A percentile compares a stretch with the other conserved stretches of the same genome.
Evolutionary conservation across 164 flowering plant species (phyloP).

Genomic region (Cinnamomum micranthum): DNA sequence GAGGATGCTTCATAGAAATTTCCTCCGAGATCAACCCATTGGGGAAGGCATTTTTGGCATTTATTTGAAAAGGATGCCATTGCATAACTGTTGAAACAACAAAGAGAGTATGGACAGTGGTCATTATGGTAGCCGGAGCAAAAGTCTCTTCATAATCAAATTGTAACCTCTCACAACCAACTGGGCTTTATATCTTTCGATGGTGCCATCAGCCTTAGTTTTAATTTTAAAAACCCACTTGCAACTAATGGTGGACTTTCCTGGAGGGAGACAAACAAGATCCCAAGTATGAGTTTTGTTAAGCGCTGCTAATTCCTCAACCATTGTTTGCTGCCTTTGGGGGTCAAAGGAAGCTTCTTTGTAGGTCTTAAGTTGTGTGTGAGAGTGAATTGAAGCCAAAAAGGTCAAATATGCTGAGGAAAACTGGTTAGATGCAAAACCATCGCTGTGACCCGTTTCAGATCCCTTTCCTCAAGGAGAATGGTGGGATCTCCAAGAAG

Average conservation of each 20-base stretch:
- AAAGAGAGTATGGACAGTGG: no score
- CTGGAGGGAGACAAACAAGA: neutral
- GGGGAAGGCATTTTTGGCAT: no score
- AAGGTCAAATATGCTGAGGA: neutral
- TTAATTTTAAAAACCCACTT: neutral
- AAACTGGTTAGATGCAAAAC: neutral
- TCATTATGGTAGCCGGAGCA: no score
- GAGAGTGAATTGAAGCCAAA: neutral
- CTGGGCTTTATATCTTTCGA: neutral
- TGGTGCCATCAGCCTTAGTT: neutral
- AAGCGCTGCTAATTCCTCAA: neutral
- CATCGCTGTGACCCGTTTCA: no score
- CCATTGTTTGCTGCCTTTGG: neutral
- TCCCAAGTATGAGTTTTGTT: constrained; percentile 1
- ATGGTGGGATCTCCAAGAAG: no score
- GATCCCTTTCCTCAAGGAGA: no score
- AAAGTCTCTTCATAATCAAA: no score
- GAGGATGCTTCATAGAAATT: no score
- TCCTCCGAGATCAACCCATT: no score
- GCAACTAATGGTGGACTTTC: neutral
- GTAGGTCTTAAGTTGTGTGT: neutral
- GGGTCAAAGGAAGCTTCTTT: neutral
- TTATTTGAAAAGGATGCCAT: no score
- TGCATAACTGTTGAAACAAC: no score
- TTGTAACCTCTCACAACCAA: neutral